Percentiles rank a stretch among this genome's conserved stretches.
Evolutionary conservation across 2,329 filamentous ascomycete genomes (phyloP).

Genomic region (Thelonectria rubi): DNA sequence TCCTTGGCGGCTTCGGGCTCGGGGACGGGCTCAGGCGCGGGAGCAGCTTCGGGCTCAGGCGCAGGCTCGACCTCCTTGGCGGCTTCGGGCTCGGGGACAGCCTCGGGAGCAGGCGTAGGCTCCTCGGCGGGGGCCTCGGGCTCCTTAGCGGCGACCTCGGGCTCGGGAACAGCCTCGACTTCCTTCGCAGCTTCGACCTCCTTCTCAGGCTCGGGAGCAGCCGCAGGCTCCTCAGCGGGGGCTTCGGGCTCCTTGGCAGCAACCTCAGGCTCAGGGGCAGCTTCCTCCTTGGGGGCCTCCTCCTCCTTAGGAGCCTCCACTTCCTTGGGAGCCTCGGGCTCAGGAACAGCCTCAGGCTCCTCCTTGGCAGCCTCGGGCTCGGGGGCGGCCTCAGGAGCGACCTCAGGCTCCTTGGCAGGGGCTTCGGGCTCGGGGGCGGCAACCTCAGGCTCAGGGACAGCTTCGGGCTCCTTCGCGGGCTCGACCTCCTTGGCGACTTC

Average conservation of each 20-base stretch:
- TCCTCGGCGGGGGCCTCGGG: not conserved
- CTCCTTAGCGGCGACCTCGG: not conserved
- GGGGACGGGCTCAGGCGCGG: not conserved
- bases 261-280: not conserved
- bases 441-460: not conserved
- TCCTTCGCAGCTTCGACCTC: not conserved
- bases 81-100: not conserved
- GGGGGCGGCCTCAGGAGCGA: not conserved
- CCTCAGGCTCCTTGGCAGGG: not conserved
- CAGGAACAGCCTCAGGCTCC: not conserved
- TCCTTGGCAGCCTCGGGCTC: not conserved
- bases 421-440: not conserved
- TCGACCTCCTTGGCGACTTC: not conserved
- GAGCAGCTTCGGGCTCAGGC: not conserved
- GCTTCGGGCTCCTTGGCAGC: not conserved
- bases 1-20: not conserved
- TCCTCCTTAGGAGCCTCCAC: not conserved
- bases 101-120: not conserved
- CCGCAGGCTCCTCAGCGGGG: not conserved
- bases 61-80: not conserved
- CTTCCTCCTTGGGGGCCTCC: not conserved
- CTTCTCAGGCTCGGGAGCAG: not conserved
- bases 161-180: not conserved
- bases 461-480: not conserved
- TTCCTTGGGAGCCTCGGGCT: not conserved